A percentile compares a stretch with the other conserved stretches of the same genome.
These are phyloP conservation scores for Diaporthe australafricana DNA, from an alignment of 2,329 filamentous ascomycete genomes.

Conservation along the genomic window DNA sequence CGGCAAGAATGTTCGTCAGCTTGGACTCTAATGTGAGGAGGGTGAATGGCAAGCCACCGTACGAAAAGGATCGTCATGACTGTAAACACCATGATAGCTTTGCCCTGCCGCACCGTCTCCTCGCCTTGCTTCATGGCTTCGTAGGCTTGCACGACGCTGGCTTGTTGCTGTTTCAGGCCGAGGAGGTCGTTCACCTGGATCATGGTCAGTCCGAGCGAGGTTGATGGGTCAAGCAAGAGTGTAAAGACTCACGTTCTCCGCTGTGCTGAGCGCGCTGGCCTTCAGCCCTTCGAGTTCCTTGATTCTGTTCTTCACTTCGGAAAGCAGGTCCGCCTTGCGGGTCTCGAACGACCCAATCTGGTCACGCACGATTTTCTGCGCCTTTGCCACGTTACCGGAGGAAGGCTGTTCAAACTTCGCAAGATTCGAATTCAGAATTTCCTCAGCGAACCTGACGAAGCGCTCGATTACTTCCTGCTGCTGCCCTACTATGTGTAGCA, in stretches of 20 bases:
- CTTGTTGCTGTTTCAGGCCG: constrained; percentile 58
- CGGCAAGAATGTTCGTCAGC: background rate
- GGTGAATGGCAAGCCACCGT: background rate
- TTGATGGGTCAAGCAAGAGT: background rate
- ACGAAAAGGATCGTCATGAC: constrained; percentile 42
- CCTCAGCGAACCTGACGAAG: constrained; percentile 43
- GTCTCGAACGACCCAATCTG: constrained; percentile 44
- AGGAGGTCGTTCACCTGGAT: constrained; percentile 52
- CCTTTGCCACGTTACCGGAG: too few species aligned
- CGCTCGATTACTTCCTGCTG: constrained; percentile 48
- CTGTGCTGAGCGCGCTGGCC: constrained; percentile 46
- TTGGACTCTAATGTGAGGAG: background rate
- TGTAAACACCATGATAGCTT: constrained; percentile 32
- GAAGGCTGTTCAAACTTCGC: background rate
- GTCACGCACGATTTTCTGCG: constrained; percentile 13
- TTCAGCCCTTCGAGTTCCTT: constrained; percentile 48
- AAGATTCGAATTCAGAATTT: constrained; percentile 36
- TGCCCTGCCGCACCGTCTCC: constrained; percentile 28
- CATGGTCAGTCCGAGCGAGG: background rate
- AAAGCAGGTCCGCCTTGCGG: constrained; percentile 44
- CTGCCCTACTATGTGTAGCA: constrained; percentile 51
- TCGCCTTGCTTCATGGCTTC: constrained; percentile 8
- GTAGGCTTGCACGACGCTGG: constrained; percentile 39
- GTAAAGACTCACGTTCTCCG: constrained; percentile 45
- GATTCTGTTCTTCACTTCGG: constrained; percentile 45